Evolutionary conservation across 2,329 filamentous ascomycete species (phyloP), one percentile per base, ranked within the genome.

Genomic region (Aspergillus terreus): DNA sequence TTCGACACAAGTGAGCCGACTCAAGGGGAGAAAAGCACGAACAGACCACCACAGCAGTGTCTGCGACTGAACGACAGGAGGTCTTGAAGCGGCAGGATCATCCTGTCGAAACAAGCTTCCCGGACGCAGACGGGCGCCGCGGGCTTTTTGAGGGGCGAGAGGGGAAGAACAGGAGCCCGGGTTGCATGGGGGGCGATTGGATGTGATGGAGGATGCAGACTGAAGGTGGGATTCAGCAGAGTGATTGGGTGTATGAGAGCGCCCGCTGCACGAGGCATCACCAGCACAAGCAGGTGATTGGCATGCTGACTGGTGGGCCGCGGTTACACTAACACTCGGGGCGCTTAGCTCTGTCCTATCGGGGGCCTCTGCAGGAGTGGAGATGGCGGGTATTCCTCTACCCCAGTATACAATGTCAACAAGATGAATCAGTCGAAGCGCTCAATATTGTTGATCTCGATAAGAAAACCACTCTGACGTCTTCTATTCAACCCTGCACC

Each of bases 181-280:
- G 54, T 58, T 47, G 53, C 57, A 53, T 52, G 48, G 63, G 63
- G 51, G 44, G 51, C 49, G 40, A 21, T 42, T 42, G 40, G 56
- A 61, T 68, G 66, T 69, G 66, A 69, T 60, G 56, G 58, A 49
- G 43, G 59, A 58, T 63, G 66, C 66, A 69, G 59, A 52, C 50
- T 46, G 36, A 46, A 38, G 46, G 32, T 7, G 33, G 25, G 19
- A 7, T 6, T 15, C 44, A 19, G 17, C 17, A 15, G 33, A 41
- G 25, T 47, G 50, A 50, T 51, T 58, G 55, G 56, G 33, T 43
- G 17, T 21, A 23, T 6, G 3, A 3, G 17, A 15, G 15, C 35
- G 30, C 47, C 50, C 52, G 51, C 62, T 70, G 67, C 67, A 69
- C 61, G 64, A 60, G 56, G 54, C 57, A 68, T 70, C 67, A 70